phyloP scores from a whole-genome alignment of 1,139 yeast genomes.

The Protomyces lactucae-debilis region DNA sequence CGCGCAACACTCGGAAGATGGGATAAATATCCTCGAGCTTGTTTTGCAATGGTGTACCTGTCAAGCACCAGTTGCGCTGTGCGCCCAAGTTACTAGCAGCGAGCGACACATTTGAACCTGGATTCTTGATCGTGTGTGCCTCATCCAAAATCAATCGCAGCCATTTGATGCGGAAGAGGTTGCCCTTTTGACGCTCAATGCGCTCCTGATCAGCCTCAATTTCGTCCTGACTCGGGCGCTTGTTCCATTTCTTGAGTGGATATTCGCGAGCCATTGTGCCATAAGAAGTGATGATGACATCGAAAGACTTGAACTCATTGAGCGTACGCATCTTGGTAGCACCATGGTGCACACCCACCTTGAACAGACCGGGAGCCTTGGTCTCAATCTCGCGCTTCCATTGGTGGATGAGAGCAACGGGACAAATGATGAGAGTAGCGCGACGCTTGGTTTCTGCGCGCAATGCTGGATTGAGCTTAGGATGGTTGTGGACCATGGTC shows the following conservation, averaged over 20 bases:
- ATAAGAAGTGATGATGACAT: conserved; percentile 13
- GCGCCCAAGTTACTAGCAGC: conserved; percentile 75
- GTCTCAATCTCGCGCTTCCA: conserved; percentile 14
- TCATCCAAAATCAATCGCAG: conserved; percentile 91
- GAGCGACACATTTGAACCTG: conserved; percentile 86
- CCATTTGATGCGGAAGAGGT: conserved; percentile 41
- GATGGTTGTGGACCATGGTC: conserved; percentile 46
- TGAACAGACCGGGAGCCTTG: conserved; percentile 12
- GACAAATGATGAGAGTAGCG: conserved; percentile 11
- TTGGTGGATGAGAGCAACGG: conserved; percentile 14
- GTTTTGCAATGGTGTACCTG: conserved; percentile 95
- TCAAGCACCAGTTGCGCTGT: conserved; percentile 76
- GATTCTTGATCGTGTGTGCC: conserved; percentile 94
- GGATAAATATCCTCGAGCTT: conserved; percentile 95
- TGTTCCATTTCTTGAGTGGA: conserved; percentile 10
- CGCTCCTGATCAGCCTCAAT: conserved; percentile 2
- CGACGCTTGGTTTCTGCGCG: background rate
- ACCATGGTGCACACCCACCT: conserved; percentile 13
- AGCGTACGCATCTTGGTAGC: conserved; percentile 3
- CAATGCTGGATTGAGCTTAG: background rate
- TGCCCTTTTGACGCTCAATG: conserved; percentile 18
- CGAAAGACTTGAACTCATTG: background rate
- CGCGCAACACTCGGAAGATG: conserved; percentile 50
- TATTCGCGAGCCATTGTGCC: conserved; percentile 18
- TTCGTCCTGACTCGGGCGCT: conserved; percentile 3